Evolutionary conservation across 371 early-diverging fungal genomes (phyloP), one percentile per base, ranked within the genome.

Genomic region (Rhizopus delemar): DNA sequence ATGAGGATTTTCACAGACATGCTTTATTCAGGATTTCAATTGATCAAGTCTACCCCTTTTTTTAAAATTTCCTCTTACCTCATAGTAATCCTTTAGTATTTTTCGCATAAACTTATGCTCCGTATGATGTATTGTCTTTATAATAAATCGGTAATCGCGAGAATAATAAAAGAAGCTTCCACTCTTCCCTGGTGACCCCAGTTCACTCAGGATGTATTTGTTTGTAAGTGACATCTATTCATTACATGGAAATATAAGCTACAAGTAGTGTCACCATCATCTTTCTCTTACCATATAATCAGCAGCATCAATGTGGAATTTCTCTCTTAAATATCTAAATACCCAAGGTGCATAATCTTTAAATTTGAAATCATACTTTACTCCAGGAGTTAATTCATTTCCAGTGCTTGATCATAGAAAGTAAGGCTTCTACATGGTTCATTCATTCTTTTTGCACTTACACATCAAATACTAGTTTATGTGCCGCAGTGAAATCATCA

Each of bases 281-380:
- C 8, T 0, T 9, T 32, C 16, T 7, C 34, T 60, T 78, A 90
- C 91, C 78, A 97, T 73, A 66, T 98, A 98, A 60, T 98, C 97
- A 8, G 91, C 90, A 8, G 96, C 81, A 63, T 94, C 93, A 34
- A 97, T 86, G 31, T 86, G 80, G 70, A 95, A 96, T 22, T 81
- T 74, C 56, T 93, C 89, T 45, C 98, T 80, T 51, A 97, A 81
- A 61, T 85, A 74, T 45, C 95, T 85, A 71, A 98, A 98, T 11
- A 95, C 94, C 93, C 93, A 93, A 8, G 96, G 98, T 8, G 95
- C 92, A 73, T 96, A 97, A 74, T 98, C 98, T 70, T 97, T 98
- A 68, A 97, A 98, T 74, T 96, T 96, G 77, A 96, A 98, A 69
- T 97, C 97, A 71, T 97, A 97, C 60, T 90, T 88, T 34, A 93